phyloP scores from a whole-genome alignment of 495 filamentous ascomycete genomes.

The Parathielavia hyrcaniae region DNA sequence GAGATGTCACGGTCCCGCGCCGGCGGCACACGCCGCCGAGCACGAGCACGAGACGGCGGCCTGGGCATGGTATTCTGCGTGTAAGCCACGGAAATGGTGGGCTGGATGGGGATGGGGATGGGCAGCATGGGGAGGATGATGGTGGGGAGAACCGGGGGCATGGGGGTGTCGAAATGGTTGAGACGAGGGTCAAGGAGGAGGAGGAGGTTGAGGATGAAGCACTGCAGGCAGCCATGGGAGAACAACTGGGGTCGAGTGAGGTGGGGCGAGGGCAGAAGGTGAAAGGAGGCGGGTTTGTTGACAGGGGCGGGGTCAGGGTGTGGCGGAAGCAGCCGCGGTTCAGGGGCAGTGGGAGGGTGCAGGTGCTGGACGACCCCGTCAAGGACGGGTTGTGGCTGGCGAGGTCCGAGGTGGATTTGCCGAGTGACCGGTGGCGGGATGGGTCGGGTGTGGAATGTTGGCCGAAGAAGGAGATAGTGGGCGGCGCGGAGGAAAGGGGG shows the following conservation, averaged over 20 bases:
- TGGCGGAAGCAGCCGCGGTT: background rate
- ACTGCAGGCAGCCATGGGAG: no score
- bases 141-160: no score
- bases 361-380: background rate
- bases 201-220: no score
- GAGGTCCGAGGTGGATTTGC: background rate
- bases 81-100: no score
- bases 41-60: no score
- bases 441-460: background rate
- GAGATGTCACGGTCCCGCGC: background rate
- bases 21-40: no score
- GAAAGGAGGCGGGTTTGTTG: background rate
- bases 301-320: background rate
- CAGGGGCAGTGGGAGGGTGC: conserved; percentile 1
- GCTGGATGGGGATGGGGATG: no score
- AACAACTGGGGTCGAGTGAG: no score
- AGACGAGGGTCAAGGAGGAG: no score
- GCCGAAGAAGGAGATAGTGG: background rate
- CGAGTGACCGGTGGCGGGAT: background rate
- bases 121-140: no score
- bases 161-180: no score
- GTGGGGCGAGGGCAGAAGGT: background rate
- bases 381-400: background rate
- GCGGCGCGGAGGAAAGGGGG: background rate
- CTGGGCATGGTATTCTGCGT: no score